phyloP scores from a whole-genome alignment of 208 protist species.

The Angomonas ambiguus region DNA sequence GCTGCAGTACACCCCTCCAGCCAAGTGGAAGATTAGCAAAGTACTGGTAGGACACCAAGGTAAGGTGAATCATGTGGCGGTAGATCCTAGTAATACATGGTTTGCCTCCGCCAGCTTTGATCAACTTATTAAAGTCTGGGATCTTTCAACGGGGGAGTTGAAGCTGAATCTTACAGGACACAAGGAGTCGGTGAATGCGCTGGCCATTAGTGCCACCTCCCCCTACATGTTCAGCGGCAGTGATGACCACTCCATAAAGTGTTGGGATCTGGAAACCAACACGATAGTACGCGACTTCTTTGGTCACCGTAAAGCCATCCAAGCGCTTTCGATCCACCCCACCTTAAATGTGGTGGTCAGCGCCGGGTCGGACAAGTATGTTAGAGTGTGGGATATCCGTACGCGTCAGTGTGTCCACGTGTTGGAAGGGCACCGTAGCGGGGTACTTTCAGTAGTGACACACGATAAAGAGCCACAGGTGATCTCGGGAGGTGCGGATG shows the following conservation, averaged over 20 bases:
- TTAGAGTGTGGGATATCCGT: constrained; percentile 92
- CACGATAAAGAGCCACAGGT: constrained; percentile 92
- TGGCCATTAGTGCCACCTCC: constrained; percentile 88
- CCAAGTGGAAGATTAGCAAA: constrained; percentile 94
- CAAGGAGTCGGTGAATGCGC: constrained; percentile 85
- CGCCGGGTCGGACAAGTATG: constrained; percentile 94
- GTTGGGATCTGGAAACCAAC: constrained; percentile 99
- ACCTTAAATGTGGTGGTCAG: constrained; percentile 98
- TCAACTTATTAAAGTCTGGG: constrained; percentile 98
- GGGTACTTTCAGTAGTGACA: constrained; percentile 86
- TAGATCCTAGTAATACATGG: constrained; percentile 99
- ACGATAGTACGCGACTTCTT: constrained; percentile 95
- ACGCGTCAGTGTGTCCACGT: constrained; percentile 70
- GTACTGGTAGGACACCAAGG: constrained; percentile 91
- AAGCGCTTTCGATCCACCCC: constrained; percentile 93
- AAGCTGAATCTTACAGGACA: constrained; percentile 99
- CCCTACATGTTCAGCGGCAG: constrained; percentile 99
- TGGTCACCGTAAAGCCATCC: constrained; percentile 95
- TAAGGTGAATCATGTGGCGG: constrained; percentile 95
- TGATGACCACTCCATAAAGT: constrained; percentile 98
- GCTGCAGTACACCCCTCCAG: constrained; percentile 38
- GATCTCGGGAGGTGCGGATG: constrained; percentile 92
- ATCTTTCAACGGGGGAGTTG: constrained; percentile 94
- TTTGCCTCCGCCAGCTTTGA: constrained; percentile 98
- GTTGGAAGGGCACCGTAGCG: constrained; percentile 93